Conservation (phyloP, 1,139 yeast species). For the Diutina catenulata region DNA sequence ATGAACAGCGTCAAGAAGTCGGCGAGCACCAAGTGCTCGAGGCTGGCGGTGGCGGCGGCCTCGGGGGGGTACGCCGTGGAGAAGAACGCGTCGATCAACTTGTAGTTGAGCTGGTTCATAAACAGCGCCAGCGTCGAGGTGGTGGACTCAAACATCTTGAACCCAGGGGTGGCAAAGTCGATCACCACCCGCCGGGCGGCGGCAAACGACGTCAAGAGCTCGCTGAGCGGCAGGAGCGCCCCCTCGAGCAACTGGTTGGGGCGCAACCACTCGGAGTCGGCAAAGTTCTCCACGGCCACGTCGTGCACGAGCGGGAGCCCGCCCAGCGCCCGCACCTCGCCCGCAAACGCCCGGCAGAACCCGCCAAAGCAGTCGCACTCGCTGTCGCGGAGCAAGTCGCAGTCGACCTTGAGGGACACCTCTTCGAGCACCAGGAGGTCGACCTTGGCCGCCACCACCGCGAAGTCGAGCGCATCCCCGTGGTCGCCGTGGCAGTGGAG, state of each 20-base stretch:
- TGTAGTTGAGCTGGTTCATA: constrained; percentile 23
- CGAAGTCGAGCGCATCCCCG: constrained; percentile 16
- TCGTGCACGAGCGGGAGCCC: constrained; percentile 23
- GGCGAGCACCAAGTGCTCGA: constrained; percentile 21
- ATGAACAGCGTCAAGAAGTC: constrained; percentile 29
- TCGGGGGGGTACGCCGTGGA: constrained; percentile 15
- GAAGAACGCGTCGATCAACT: constrained; percentile 27
- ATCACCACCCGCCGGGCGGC: constrained; percentile 17
- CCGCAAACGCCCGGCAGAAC: constrained; percentile 19
- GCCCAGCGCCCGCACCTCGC: constrained; percentile 12
- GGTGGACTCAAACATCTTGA: constrained; percentile 26
- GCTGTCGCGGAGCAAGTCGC: constrained; percentile 17
- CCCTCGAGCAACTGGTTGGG: constrained; percentile 26
- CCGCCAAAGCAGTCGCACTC: constrained; percentile 21
- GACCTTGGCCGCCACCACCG: constrained; percentile 15
- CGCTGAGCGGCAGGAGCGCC: constrained; percentile 22
- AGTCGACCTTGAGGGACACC: constrained; percentile 22
- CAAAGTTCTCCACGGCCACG: constrained; percentile 23
- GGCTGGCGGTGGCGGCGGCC: constrained; percentile 7
- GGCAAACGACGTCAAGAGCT: constrained; percentile 16
- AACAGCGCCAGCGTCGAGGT: constrained; percentile 20
- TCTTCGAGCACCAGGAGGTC: constrained; percentile 16
- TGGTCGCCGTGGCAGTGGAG: constrained; percentile 26
- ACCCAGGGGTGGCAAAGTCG: constrained; percentile 28
- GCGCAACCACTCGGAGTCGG: constrained; percentile 27